These are phyloP conservation scores for Hygrocybe coccinea DNA, from an alignment of 768 basidiomycete species.

Conservation along the genomic window DNA sequence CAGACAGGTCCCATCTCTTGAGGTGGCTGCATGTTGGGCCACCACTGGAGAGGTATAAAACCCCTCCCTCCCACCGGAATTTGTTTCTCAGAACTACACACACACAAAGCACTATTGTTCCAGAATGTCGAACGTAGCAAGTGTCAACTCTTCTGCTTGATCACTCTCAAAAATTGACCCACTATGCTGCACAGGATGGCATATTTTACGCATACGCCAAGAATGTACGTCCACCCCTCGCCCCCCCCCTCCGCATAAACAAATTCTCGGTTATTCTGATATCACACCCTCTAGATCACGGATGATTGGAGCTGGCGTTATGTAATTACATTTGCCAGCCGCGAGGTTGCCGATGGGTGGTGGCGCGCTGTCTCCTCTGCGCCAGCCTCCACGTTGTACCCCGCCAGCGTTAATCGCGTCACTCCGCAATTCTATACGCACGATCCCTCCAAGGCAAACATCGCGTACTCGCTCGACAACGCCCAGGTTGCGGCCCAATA, in stretches of 20 bases:
- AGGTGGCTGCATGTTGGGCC: too few species aligned
- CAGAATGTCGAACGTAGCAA: too few species aligned
- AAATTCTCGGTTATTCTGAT: background rate
- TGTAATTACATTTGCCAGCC: background rate
- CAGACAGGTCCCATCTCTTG: too few species aligned
- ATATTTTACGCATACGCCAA: background rate
- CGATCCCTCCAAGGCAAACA: background rate
- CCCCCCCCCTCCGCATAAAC: background rate
- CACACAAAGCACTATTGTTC: too few species aligned
- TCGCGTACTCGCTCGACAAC: background rate
- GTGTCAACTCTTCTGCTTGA: too few species aligned
- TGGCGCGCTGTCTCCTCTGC: background rate
- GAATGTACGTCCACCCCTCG: background rate
- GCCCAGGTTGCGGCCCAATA: background rate
- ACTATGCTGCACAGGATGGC: too few species aligned
- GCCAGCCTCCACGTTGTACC: background rate
- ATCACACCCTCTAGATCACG: background rate
- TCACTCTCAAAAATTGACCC: too few species aligned
- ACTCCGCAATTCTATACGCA: background rate
- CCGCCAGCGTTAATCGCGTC: background rate
- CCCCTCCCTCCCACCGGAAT: too few species aligned
- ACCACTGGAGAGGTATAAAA: too few species aligned
- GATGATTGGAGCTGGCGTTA: background rate
- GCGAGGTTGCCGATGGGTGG: background rate
- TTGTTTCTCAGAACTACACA: too few species aligned